phyloP scores from a whole-genome alignment of 2,329 filamentous ascomycete genomes.

The Cercospora berteroae region DNA sequence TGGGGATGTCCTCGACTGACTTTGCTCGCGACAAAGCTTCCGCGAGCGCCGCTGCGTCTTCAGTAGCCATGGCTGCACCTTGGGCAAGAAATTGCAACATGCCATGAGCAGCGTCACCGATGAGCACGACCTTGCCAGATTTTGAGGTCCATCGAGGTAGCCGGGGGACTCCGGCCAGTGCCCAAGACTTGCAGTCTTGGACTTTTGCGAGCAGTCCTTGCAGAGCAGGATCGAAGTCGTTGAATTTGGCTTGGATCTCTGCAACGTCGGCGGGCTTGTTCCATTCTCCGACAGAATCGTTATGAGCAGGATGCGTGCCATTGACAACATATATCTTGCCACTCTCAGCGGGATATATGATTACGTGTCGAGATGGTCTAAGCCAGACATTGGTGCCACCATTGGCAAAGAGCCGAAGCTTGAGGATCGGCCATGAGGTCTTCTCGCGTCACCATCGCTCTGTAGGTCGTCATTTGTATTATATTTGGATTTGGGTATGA shows the following conservation, averaged over 20 bases:
- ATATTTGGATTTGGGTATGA: background rate
- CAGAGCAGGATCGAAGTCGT: conserved; percentile 6
- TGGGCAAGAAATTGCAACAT: conserved; percentile 12
- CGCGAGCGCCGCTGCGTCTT: conserved; percentile 6
- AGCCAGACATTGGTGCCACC: conserved; percentile 8
- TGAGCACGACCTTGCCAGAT: conserved; percentile 2
- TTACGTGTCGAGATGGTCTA: conserved; percentile 1
- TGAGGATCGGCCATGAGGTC: conserved; percentile 1
- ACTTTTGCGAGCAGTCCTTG: conserved; percentile 4
- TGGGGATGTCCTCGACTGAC: background rate
- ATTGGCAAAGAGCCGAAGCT: background rate
- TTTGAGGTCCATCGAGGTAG: conserved; percentile 9
- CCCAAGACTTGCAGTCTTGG: conserved; percentile 10
- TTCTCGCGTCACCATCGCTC: conserved; percentile 2
- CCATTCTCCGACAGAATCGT: conserved; percentile 10
- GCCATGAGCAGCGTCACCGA: conserved; percentile 9
- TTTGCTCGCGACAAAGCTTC: background rate
- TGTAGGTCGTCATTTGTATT: background rate
- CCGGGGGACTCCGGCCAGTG: conserved; percentile 2
- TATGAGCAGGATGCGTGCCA: conserved; percentile 7
- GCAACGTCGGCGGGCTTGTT: conserved; percentile 4
- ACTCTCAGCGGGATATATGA: conserved; percentile 10
- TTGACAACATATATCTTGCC: conserved; percentile 4
- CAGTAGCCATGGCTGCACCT: conserved; percentile 10
- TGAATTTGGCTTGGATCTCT: conserved; percentile 6